Base-by-base conservation (phyloP, 1,139 yeast genomes). In the Blastobotrys ciferrii region DNA sequence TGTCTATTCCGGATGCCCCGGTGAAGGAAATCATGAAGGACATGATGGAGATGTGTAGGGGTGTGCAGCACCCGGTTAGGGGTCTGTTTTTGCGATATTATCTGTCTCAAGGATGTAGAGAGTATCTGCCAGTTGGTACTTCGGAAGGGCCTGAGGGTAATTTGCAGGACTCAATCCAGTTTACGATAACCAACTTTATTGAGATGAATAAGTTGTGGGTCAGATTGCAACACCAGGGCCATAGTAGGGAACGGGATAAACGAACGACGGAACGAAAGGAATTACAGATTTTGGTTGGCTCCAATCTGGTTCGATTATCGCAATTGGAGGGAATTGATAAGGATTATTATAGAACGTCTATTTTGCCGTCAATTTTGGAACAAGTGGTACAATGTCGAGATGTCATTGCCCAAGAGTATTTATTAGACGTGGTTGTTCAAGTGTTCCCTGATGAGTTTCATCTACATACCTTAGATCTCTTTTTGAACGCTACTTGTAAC, bases 201-300 rank as follows among this genome's bases (percentile, higher is more conserved):
- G 98, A 92, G 65, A 92, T 92, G 98, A 92, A 94, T 70, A 92
- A 94, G 66, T 73, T 92, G 44, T 92, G 98, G 98, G 98, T 94
- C 1, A 76, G 98, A 48, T 73, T 89, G 54, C 98, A 92, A 69
- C 96, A 91, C 64, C 96, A 89, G 66, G 98, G 98, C 1, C 96
- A 89, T 56, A 80, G 94, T 1, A 78, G 87, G 32, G 96, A 92
- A 59, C 77, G 91, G 41, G 82, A 77, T 44, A 78, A 84, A 63
- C 76, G 98, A 47, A 79, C 77, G 28, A 77, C 75, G 53, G 98
- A 94, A 67, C 76, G 98, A 14, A 83, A 83, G 59, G 97, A 94
- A 67, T 76, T 92, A 56, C 92, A 87, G 68, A 88, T 92, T 51
- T 76, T 94, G 49, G 95, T 92, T 40, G 98, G 98, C 0, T 84